Conservation (phyloP, 768 basidiomycete species). For the Leccinum aurantiacum region DNA sequence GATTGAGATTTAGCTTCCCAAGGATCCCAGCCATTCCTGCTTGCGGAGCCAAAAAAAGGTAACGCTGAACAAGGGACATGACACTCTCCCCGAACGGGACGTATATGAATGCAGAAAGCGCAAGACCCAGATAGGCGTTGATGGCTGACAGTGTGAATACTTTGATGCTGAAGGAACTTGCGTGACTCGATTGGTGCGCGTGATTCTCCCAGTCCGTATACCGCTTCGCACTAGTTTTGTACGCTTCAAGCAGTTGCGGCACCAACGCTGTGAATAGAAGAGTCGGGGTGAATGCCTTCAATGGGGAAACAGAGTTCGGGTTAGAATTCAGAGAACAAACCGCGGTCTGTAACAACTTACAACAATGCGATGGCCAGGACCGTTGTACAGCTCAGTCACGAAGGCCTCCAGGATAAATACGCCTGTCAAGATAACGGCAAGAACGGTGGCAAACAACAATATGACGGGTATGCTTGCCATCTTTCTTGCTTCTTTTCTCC, state of each 20-base stretch:
- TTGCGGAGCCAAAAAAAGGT: slow-evolving; percentile 27
- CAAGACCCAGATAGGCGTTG: slow-evolving; percentile 90
- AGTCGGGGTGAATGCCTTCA: slow-evolving; percentile 77
- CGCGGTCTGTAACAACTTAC: slow-evolving; percentile 46
- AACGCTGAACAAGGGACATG: slow-evolving; percentile 54
- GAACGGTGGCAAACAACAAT: slow-evolving; percentile 63
- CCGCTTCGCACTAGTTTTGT: slow-evolving; percentile 62
- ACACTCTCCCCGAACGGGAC: slow-evolving; percentile 89
- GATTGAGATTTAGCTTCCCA: slow-evolving; percentile 25
- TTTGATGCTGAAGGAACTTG: slow-evolving; percentile 82
- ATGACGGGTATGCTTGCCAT: slow-evolving; percentile 73
- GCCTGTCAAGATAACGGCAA: slow-evolving; percentile 69
- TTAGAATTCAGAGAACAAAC: background rate
- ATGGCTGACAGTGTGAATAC: slow-evolving; percentile 86
- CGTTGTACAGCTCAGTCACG: slow-evolving; percentile 83
- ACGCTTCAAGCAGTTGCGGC: slow-evolving; percentile 74
- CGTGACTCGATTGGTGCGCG: slow-evolving; percentile 71
- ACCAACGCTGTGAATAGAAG: slow-evolving; percentile 79
- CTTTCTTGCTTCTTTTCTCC: slow-evolving; percentile 67
- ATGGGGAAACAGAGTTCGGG: background rate
- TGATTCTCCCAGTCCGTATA: slow-evolving; percentile 95
- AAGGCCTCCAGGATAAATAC: slow-evolving; percentile 92
- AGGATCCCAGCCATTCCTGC: slow-evolving; percentile 14
- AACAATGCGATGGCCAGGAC: slow-evolving; percentile 75
- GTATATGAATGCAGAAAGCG: slow-evolving; percentile 92